These are phyloP conservation scores for Eucalyptus paniculata DNA, from an alignment of 345 rosid genomes.

Conservation along the genomic window DNA sequence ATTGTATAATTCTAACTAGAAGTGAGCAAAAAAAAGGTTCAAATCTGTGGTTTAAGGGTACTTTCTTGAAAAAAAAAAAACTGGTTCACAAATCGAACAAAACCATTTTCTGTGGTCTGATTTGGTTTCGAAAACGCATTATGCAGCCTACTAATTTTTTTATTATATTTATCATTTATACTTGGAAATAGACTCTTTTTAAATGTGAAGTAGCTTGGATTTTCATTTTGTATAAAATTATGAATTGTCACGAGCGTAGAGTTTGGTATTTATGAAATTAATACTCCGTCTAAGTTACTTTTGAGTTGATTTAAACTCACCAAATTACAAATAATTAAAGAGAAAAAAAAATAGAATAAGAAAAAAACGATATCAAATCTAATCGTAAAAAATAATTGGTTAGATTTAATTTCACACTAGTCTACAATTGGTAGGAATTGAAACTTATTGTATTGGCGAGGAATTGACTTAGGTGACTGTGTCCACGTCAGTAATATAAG, in stretches of 20 bases:
- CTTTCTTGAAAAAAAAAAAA: neutral
- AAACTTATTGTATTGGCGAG: rapidly evolving
- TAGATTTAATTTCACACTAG: too few relatives aligned
- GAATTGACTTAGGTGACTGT: rapidly evolving
- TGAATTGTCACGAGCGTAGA: neutral
- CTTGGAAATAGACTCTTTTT: neutral
- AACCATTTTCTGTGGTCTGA: neutral
- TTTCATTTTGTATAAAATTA: too few relatives aligned
- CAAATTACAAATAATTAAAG: too few relatives aligned
- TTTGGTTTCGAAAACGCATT: neutral
- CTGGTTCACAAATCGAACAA: neutral
- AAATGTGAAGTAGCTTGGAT: neutral
- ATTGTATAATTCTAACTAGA: neutral
- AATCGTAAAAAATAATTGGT: rapidly evolving
- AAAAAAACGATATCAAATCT: too few relatives aligned
- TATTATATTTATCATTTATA: neutral
- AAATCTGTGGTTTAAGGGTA: neutral
- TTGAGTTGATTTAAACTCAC: too few relatives aligned
- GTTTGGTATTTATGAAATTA: neutral
- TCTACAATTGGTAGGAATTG: too few relatives aligned
- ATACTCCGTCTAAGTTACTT: too few relatives aligned
- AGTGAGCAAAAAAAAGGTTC: neutral
- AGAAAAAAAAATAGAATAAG: too few relatives aligned
- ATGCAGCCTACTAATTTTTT: neutral
- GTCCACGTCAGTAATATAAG: too few relatives aligned